Evolutionary conservation across 208 protist species (phyloP).

Genomic region (Histomonas meleagridis): DNA sequence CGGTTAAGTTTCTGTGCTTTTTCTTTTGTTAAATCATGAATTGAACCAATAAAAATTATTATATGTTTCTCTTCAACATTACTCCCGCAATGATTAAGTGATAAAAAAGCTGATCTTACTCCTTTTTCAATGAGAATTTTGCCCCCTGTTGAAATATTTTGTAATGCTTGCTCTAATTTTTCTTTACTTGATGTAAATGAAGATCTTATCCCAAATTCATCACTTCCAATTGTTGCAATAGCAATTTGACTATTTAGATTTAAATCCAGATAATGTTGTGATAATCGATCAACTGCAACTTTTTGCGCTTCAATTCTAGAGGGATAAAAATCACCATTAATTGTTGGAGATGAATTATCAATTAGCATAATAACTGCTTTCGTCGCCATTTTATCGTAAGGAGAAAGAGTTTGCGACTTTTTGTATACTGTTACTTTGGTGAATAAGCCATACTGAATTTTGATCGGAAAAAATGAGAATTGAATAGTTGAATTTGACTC

Average conservation of each 20-base stretch:
- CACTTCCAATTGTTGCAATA: background rate
- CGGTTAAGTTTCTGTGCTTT: background rate
- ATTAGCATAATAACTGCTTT: background rate
- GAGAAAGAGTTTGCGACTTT: no score
- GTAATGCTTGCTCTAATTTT: background rate
- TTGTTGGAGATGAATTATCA: background rate
- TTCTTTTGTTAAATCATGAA: background rate
- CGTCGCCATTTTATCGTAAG: no score
- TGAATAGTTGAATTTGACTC: no score
- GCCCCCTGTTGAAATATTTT: background rate
- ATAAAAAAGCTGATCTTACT: background rate
- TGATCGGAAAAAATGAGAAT: no score
- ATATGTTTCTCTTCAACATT: background rate
- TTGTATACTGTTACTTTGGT: no score
- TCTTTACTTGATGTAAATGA: background rate
- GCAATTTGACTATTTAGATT: background rate
- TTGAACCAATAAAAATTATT: background rate
- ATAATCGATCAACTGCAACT: background rate
- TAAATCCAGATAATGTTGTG: background rate
- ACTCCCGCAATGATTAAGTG: background rate
- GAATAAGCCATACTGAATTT: no score
- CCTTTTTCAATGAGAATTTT: background rate
- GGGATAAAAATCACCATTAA: conserved; percentile 25
- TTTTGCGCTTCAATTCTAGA: background rate
- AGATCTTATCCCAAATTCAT: background rate